Evolutionary conservation across 768 basidiomycete species (phyloP), one percentile per base, ranked within the genome.

Genomic region (Cubamyces sp.): DNA sequence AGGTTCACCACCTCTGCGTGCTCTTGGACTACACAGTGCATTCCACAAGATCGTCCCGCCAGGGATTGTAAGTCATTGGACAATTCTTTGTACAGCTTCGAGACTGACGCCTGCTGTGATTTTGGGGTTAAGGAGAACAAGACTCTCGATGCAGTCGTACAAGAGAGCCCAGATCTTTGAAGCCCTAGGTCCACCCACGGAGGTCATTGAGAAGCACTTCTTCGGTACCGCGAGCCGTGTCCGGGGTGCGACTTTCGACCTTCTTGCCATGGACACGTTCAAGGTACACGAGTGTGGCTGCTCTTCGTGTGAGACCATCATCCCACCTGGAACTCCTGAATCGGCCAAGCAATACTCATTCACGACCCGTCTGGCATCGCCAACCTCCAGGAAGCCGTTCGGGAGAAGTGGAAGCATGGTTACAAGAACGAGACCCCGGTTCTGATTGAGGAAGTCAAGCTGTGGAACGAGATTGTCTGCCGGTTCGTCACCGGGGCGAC

Each of bases 101-200:
- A 16, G 9, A 15, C 39, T 61, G 14, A 55, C 47, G 61, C 25
- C 53, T 55, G 46, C 19, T 26, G n/a, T n/a, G n/a, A 23, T 30
- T 49, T 14, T 66, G 94, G 93, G 54, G 83, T 95, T 69, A 98
- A 98, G 81, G 82, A 84, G 48, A 88, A 90, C 64, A 85, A 89
- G 76, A 82, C 88, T 26, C 84, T 87, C 37, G 76, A 84, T 99
- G 26, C 92, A 95, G 64, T 97, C 95, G 3, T 99, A 99, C 84
- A 98, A 98, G 75, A 97, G 95, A 40, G 97, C 96, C 19, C 96
- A 98, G 78, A 98, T 98, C 62, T 99, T 99, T 69, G 97, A 99
- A 76, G 91, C 91, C 18, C 87, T 99, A 57, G 97, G 97, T 60
- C 79, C 98, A 40, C 94, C 97, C 74, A 87, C 83, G 69, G 91